Percentiles rank a stretch among this genome's conserved stretches.
phyloP scores from a whole-genome alignment of 2,329 filamentous ascomycete genomes.

The Cladosporium sp. region DNA sequence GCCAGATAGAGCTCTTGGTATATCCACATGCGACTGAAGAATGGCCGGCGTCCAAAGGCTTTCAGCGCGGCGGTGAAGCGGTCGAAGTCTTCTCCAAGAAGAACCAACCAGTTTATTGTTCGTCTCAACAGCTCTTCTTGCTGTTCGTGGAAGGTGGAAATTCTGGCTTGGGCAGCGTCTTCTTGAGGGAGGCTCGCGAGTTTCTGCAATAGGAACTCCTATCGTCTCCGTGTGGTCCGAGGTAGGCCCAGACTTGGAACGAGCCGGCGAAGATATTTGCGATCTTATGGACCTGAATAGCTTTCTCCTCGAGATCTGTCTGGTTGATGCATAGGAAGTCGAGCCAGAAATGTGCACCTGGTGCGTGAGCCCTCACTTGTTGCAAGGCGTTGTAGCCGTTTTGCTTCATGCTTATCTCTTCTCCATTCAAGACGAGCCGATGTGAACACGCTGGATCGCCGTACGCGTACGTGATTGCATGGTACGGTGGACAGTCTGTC shows the following conservation, averaged over 20 bases:
- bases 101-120: neutral
- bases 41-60: neutral
- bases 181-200: neutral
- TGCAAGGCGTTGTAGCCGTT: neutral
- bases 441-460: neutral
- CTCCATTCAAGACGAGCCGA: neutral
- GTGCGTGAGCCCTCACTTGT: neutral
- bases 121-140: neutral
- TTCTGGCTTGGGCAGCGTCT: neutral
- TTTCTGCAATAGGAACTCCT: neutral
- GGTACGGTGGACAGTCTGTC: neutral
- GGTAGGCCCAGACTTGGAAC: neutral
- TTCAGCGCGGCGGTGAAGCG: neutral
- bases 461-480: neutral
- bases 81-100: neutral
- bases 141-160: neutral
- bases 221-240: neutral
- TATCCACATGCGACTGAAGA: neutral
- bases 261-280: constrained; percentile 6
- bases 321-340: constrained; percentile 17
- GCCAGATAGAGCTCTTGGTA: constrained; percentile 2
- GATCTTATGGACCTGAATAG: constrained; percentile 14
- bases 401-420: neutral
- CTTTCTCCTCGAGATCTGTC: constrained; percentile 10
- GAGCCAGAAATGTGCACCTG: constrained; percentile 5